Evolutionary conservation across 106 monocot genomes (phyloP).

Genomic region (Dendrobium catenatum): DNA sequence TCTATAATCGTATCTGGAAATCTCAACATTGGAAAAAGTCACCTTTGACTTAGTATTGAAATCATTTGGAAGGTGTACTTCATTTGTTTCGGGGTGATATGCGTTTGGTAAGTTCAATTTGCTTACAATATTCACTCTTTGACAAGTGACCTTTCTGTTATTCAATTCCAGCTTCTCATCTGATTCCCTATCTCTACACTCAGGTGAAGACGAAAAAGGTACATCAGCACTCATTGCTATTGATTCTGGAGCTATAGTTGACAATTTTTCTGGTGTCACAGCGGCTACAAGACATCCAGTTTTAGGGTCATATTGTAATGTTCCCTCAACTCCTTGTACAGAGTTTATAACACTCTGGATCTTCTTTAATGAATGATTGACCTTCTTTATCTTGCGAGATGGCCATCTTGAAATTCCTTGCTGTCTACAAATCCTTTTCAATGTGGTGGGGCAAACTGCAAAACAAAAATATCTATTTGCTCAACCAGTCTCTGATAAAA

Average conservation of each 20-base stretch:
- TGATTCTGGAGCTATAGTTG: too few relatives aligned
- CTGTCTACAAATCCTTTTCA: slow-evolving; percentile 93
- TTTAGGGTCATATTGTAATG: slow-evolving; percentile 71
- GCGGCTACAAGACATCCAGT: slow-evolving; percentile 70
- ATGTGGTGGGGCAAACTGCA: slow-evolving; percentile 90
- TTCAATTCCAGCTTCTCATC: slow-evolving; percentile 24
- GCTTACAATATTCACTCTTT: not conserved
- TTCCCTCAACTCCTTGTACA: slow-evolving; percentile 86
- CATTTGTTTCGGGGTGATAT: not conserved
- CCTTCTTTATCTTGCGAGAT: slow-evolving; percentile 97
- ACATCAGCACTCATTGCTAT: not conserved
- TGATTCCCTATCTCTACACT: slow-evolving; percentile 7
- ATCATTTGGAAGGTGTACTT: slow-evolving; percentile 1
- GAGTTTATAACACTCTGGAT: slow-evolving; percentile 87
- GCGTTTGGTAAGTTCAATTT: too few relatives aligned
- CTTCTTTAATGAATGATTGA: slow-evolving; percentile 82
- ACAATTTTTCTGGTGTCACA: slow-evolving; percentile 25
- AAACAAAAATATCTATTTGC: not conserved
- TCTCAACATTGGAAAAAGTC: not conserved
- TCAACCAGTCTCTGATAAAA: not conserved
- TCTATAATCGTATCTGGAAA: not conserved
- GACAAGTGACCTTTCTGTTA: slow-evolving; percentile 4
- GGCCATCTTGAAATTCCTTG: slow-evolving; percentile 96
- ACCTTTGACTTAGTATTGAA: not conserved
- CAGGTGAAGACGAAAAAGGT: slow-evolving; percentile 13